A percentile compares a stretch with the other conserved stretches of the same genome.
Conservation (phyloP, 345 rosid species). For the Populus tremula region DNA sequence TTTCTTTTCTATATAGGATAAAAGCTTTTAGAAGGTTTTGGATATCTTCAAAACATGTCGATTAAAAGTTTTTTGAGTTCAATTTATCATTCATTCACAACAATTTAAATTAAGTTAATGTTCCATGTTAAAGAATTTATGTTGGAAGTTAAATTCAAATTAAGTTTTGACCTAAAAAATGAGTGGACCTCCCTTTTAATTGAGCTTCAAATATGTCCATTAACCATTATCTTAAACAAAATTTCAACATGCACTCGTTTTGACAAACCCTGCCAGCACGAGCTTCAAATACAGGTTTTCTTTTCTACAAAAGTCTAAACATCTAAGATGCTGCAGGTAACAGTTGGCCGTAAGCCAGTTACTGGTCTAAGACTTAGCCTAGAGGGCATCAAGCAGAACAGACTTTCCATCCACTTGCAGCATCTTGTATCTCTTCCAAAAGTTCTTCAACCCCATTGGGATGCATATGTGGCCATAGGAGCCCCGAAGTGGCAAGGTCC, state of each 20-base stretch:
- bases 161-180: too few relatives aligned
- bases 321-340: slow-evolving; percentile 53
- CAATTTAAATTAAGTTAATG: too few relatives aligned
- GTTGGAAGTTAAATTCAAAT: too few relatives aligned
- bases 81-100: too few relatives aligned
- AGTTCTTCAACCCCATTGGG: slow-evolving; percentile 95
- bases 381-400: slow-evolving; percentile 83
- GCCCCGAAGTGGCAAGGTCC: slow-evolving; percentile 99
- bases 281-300: background rate
- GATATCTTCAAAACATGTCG: too few relatives aligned
- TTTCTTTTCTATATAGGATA: too few relatives aligned
- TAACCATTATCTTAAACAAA: too few relatives aligned
- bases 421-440: slow-evolving; percentile 95
- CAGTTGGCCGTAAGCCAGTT: slow-evolving; percentile 94
- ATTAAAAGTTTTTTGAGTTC: too few relatives aligned
- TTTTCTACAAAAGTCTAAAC: slow-evolving; percentile 6
- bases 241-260: background rate
- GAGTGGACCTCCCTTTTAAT: too few relatives aligned
- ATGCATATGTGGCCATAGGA: slow-evolving; percentile 85
- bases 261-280: background rate
- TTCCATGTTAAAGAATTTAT: too few relatives aligned
- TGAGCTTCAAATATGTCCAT: too few relatives aligned
- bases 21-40: too few relatives aligned
- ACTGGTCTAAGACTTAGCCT: slow-evolving; percentile 84
- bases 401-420: slow-evolving; percentile 85